Percentiles rank a stretch among this genome's conserved stretches.
These are phyloP conservation scores for Ogataea ramenticola DNA, from an alignment of 805 yeast species.

Conservation along the genomic window DNA sequence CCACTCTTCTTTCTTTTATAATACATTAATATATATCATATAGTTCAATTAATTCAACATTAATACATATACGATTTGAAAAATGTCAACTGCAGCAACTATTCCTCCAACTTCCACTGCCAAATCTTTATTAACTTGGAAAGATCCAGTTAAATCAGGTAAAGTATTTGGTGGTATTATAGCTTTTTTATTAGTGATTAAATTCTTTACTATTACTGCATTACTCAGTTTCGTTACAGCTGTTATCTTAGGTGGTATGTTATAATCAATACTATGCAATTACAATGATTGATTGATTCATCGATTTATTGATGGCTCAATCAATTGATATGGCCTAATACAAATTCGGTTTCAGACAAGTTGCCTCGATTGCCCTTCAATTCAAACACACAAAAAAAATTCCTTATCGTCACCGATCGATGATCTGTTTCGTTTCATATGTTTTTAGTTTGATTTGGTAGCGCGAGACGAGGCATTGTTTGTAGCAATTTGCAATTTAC, in stretches of 20 bases:
- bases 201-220: constrained; percentile 55
- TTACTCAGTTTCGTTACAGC: constrained; percentile 54
- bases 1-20: not conserved
- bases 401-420: too few species aligned
- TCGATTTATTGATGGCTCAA: not conserved
- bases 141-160: constrained; percentile 69
- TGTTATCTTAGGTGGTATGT: constrained; percentile 38
- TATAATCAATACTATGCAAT: too few species aligned
- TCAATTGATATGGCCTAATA: too few species aligned
- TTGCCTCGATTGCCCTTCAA: too few species aligned
- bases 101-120: constrained; percentile 3
- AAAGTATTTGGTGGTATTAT: constrained; percentile 64
- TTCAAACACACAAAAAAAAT: too few species aligned
- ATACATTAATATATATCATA: not conserved
- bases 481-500: too few species aligned
- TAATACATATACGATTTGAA: not conserved
- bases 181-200: constrained; percentile 46
- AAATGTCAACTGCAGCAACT: not conserved
- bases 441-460: too few species aligned
- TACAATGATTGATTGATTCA: constrained; percentile 2
- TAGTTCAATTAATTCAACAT: not conserved
- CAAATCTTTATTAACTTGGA: constrained; percentile 56
- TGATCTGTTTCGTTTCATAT: too few species aligned
- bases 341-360: too few species aligned
- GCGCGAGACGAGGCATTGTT: too few species aligned